Conservation (phyloP, 2,329 filamentous ascomycete species). For the Gnomoniopsis sp. region DNA sequence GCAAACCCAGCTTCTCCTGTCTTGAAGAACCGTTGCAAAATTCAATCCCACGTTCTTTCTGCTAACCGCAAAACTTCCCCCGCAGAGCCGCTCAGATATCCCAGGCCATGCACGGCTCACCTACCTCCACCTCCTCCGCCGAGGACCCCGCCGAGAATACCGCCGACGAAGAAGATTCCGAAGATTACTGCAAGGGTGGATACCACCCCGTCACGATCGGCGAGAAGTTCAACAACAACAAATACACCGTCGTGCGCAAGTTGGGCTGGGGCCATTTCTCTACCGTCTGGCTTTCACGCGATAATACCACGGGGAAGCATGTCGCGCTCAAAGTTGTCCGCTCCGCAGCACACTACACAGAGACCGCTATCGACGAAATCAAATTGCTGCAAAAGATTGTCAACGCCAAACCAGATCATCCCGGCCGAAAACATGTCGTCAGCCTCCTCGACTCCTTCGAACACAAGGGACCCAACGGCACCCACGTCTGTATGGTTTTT, state of each 20-base stretch:
- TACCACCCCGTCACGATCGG: conserved; percentile 95
- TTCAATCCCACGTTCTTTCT: neutral
- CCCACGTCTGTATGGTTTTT: conserved; percentile 99
- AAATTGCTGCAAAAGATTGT: conserved; percentile 97
- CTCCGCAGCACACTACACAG: conserved; percentile 96
- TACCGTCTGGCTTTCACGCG: conserved; percentile 83
- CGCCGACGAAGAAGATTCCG: conserved; percentile 96
- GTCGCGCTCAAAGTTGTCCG: conserved; percentile 97
- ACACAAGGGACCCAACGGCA: conserved; percentile 93
- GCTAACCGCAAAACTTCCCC: conserved; percentile 26
- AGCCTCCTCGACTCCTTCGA: conserved; percentile 96
- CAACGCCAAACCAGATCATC: conserved; percentile 89
- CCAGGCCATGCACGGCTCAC: conserved; percentile 65
- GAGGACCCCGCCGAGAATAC: conserved; percentile 88
- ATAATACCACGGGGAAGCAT: conserved; percentile 87
- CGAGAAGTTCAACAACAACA: conserved; percentile 96
- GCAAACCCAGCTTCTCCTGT: neutral
- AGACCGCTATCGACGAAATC: conserved; percentile 98
- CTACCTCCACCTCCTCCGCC: conserved; percentile 71
- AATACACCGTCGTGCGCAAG: conserved; percentile 94
- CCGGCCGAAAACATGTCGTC: conserved; percentile 91
- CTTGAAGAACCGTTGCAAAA: neutral
- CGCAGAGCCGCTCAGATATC: conserved; percentile 54
- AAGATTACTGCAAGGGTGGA: conserved; percentile 98
- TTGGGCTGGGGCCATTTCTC: conserved; percentile 98